Percentiles rank a stretch among this genome's conserved stretches.
phyloP scores from a whole-genome alignment of 2,329 filamentous ascomycete genomes.

The Penicillium crustosum region DNA sequence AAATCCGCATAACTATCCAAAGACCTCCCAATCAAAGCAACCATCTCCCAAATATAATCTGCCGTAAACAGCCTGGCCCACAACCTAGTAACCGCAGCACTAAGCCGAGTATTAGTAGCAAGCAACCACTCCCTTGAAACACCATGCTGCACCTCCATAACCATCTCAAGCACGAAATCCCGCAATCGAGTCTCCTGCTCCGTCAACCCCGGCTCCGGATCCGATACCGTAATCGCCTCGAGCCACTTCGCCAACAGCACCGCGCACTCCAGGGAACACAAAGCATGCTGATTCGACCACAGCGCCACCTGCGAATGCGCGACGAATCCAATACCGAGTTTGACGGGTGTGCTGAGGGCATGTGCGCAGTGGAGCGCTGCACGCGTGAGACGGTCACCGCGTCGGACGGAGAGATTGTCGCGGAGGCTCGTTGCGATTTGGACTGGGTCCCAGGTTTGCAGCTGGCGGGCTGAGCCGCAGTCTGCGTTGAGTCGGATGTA shows the following conservation, averaged over 20 bases:
- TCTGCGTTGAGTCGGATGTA: constrained; percentile 39
- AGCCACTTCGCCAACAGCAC: constrained; percentile 54
- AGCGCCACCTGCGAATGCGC: constrained; percentile 57
- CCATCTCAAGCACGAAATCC: constrained; percentile 40
- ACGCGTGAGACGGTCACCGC: constrained; percentile 47
- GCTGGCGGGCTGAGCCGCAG: constrained; percentile 33
- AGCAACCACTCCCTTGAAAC: constrained; percentile 33
- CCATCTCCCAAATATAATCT: constrained; percentile 41
- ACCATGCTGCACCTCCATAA: constrained; percentile 37
- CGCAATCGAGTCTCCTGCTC: constrained; percentile 36
- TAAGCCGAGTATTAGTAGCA: constrained; percentile 34
- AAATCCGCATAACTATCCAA: constrained; percentile 36
- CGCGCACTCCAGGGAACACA: constrained; percentile 57
- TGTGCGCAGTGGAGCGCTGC: constrained; percentile 57
- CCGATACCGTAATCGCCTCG: constrained; percentile 30
- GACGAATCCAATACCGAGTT: constrained; percentile 56
- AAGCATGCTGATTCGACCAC: constrained; percentile 58
- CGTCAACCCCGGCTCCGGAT: constrained; percentile 29
- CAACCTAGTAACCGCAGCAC: constrained; percentile 33
- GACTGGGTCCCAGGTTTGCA: constrained; percentile 35
- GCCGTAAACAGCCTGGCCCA: constrained; percentile 39
- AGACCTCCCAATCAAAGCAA: constrained; percentile 37
- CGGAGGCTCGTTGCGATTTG: constrained; percentile 33
- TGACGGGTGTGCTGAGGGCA: constrained; percentile 56
- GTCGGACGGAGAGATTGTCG: constrained; percentile 41